These are phyloP conservation scores for Hysterium pulicare DNA, from an alignment of 2,329 filamentous ascomycete species.

Conservation along the genomic window DNA sequence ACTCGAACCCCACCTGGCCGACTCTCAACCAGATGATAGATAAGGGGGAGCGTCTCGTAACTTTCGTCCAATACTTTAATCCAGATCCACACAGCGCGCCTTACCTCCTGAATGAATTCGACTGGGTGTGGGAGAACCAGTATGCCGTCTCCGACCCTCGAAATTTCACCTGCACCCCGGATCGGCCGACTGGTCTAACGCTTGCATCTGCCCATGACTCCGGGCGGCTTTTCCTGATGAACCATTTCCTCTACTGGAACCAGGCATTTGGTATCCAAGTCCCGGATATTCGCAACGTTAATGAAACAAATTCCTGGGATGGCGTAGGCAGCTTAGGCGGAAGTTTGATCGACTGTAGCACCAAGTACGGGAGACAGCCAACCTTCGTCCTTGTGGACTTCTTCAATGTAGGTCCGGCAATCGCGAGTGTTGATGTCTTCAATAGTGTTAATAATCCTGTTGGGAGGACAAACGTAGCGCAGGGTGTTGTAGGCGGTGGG, in stretches of 20 bases:
- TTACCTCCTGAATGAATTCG: slow-evolving; percentile 58
- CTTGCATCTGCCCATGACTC: slow-evolving; percentile 51
- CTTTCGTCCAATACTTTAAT: slow-evolving; percentile 56
- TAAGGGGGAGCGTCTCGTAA: slow-evolving; percentile 58
- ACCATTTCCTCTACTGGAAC: slow-evolving; percentile 67
- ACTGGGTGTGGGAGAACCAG: slow-evolving; percentile 64
- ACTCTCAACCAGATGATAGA: slow-evolving; percentile 64
- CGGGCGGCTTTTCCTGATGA: slow-evolving; percentile 64
- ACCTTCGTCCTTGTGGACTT: slow-evolving; percentile 76
- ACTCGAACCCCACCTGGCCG: slow-evolving; percentile 54
- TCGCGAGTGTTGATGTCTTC: slow-evolving; percentile 62
- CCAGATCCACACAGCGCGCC: slow-evolving; percentile 35
- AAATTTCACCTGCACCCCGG: slow-evolving; percentile 66
- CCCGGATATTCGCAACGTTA: slow-evolving; percentile 45
- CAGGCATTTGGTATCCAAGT: slow-evolving; percentile 28
- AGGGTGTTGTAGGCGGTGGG: too few species aligned
- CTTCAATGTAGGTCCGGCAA: slow-evolving; percentile 65
- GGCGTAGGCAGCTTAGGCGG: slow-evolving; percentile 51
- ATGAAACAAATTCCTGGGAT: slow-evolving; percentile 60
- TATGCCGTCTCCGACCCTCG: slow-evolving; percentile 58
- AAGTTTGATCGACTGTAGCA: slow-evolving; percentile 32
- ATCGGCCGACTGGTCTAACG: slow-evolving; percentile 52
- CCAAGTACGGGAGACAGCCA: slow-evolving; percentile 61
- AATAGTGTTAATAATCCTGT: slow-evolving; percentile 54
- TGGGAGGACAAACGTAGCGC: slow-evolving; percentile 41